phyloP scores from a whole-genome alignment of 202 grass and related monocot species.

The Thinopyrum obtusiflorum region DNA sequence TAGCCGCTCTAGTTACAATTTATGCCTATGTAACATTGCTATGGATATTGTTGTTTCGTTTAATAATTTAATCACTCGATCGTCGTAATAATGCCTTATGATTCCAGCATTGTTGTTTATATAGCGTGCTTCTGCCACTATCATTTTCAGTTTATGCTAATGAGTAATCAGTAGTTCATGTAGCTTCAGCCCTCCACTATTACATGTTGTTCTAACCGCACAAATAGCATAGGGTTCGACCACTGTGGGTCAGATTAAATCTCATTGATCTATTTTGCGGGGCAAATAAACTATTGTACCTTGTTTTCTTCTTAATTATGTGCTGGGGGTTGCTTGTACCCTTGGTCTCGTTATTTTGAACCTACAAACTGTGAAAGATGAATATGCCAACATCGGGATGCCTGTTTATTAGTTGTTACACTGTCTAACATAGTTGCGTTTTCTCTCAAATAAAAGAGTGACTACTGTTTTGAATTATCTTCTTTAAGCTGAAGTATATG shows the following conservation, averaged over 20 bases:
- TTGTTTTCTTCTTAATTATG: neutral
- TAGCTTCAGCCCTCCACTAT: neutral
- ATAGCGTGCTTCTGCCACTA: neutral
- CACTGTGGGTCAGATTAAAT: neutral
- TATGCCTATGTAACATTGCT: slow-evolving; percentile 39
- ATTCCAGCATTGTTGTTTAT: slow-evolving; percentile 19
- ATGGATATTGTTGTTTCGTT: slow-evolving; percentile 30
- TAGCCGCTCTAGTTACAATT: slow-evolving; percentile 26
- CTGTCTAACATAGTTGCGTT: neutral
- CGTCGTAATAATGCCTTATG: slow-evolving; percentile 29
- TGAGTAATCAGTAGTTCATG: neutral
- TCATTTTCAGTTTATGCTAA: neutral
- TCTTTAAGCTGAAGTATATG: neutral
- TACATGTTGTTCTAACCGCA: neutral
- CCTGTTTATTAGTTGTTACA: neutral
- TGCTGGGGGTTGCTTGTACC: neutral
- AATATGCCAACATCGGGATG: neutral
- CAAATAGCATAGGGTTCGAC: neutral
- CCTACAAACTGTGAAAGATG: neutral
- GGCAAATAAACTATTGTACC: neutral
- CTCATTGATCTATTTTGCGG: neutral
- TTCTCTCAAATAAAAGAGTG: too few species aligned
- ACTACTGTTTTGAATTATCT: neutral
- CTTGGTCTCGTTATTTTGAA: neutral
- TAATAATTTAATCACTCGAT: slow-evolving; percentile 39